Percentiles rank a stretch among this genome's conserved stretches.
These are phyloP conservation scores for Citrus inodora DNA, from an alignment of 345 rosid species.

Conservation along the genomic window DNA sequence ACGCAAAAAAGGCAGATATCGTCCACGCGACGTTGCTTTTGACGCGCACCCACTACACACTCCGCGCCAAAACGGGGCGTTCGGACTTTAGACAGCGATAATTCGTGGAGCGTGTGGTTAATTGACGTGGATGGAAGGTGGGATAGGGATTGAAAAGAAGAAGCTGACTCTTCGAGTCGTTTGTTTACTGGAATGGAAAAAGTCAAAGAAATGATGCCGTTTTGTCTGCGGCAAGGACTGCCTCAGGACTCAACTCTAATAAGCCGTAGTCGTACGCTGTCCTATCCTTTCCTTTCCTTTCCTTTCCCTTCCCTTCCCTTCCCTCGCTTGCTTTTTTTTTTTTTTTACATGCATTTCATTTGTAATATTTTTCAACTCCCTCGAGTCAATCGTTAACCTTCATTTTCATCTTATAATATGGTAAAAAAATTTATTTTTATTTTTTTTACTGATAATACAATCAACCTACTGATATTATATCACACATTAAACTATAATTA, in stretches of 20 bases:
- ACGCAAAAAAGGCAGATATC: too few relatives aligned
- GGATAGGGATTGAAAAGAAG: neutral
- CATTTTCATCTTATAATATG: too few relatives aligned
- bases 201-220: slow-evolving; percentile 16
- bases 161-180: neutral
- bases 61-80: neutral
- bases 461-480: too few relatives aligned
- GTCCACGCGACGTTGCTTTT: neutral
- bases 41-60: neutral
- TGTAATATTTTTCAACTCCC: too few relatives aligned
- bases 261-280: slow-evolving; percentile 16
- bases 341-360: too few relatives aligned
- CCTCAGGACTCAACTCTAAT: neutral
- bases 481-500: too few relatives aligned
- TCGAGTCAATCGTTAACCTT: too few relatives aligned
- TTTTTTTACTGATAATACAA: too few relatives aligned
- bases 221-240: slow-evolving; percentile 18
- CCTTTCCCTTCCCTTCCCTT: too few relatives aligned
- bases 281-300: neutral
- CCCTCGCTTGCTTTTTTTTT: too few relatives aligned
- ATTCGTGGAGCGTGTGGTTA: neutral
- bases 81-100: too few relatives aligned
- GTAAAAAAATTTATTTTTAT: too few relatives aligned
- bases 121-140: neutral
- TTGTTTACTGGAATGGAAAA: slow-evolving; percentile 2